Percentiles rank a stretch among this genome's conserved stretches.
phyloP scores from a whole-genome alignment of 495 filamentous ascomycete genomes.

The Rusavskia elegans region DNA sequence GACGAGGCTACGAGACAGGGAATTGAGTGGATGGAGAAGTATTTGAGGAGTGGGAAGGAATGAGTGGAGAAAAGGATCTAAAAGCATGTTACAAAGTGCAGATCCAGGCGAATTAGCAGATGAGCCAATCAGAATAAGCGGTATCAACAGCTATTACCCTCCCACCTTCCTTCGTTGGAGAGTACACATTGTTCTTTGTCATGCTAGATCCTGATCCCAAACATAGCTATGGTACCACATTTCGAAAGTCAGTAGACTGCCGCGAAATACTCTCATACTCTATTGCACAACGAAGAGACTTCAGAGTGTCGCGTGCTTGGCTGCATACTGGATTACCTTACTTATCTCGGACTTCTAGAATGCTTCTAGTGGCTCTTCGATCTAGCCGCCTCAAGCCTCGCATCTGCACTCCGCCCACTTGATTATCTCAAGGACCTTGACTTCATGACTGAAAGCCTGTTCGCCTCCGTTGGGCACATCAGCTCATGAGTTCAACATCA shows the following conservation, averaged over 20 bases:
- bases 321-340: too few species aligned
- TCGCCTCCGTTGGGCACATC: not conserved
- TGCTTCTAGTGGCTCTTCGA: not conserved
- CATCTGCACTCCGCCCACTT: not conserved
- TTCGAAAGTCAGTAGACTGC: too few species aligned
- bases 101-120: too few species aligned
- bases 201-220: too few species aligned
- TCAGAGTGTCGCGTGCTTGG: not conserved
- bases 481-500: not conserved
- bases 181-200: too few species aligned
- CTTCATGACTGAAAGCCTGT: not conserved
- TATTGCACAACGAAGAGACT: not conserved
- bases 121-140: too few species aligned
- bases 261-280: too few species aligned
- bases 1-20: constrained; percentile 27
- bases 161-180: too few species aligned
- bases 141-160: too few species aligned
- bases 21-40: constrained; percentile 26
- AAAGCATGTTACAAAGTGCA: too few species aligned
- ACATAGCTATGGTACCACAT: too few species aligned
- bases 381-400: not conserved
- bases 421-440: not conserved
- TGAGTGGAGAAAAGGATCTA: too few species aligned
- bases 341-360: not conserved
- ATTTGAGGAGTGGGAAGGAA: constrained; percentile 4